Conservation (phyloP, 139 green algal genomes). For the Chlamydomonas urium region DNA sequence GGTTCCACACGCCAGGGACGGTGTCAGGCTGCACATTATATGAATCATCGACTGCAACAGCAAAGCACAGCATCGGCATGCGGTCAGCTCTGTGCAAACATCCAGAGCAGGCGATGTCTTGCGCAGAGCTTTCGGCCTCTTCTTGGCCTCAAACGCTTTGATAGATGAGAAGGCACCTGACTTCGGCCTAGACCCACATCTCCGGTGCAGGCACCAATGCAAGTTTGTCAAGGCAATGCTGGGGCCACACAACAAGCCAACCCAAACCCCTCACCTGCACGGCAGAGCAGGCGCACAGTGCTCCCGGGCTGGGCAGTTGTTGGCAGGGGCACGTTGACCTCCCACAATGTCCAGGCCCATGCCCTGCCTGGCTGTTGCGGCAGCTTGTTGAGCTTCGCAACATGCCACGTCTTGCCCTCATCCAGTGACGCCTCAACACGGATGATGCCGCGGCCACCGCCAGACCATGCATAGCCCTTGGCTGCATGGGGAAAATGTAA, state of each 20-base stretch:
- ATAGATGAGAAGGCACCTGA: too few species aligned
- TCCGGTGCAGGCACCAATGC: too few species aligned
- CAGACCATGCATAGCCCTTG: constrained; percentile 73
- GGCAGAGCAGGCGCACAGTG: constrained; percentile 4
- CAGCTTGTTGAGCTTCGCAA: constrained; percentile 23
- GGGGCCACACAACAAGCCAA: too few species aligned
- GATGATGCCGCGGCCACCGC: constrained; percentile 71
- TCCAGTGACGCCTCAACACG: constrained; percentile 81
- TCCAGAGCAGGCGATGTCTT: too few species aligned
- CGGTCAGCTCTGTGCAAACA: too few species aligned
- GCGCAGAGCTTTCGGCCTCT: too few species aligned
- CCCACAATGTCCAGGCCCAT: constrained; percentile 63
- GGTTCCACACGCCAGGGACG: constrained; percentile 68
- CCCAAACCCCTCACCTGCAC: too few species aligned
- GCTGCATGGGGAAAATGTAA: too few species aligned
- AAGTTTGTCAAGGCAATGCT: too few species aligned
- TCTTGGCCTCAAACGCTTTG: too few species aligned
- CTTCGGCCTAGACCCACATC: too few species aligned
- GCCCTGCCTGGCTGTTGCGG: constrained; percentile 27
- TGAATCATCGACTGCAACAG: constrained; percentile 65
- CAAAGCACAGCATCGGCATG: too few species aligned
- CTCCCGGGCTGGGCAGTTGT: background rate
- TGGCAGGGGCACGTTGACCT: constrained; percentile 5
- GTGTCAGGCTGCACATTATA: constrained; percentile 81
- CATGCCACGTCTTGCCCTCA: constrained; percentile 67